A percentile compares a stretch with the other conserved stretches of the same genome.
Conservation (phyloP, 306 rosid species). For the Ammopiptanthus mongolicus region DNA sequence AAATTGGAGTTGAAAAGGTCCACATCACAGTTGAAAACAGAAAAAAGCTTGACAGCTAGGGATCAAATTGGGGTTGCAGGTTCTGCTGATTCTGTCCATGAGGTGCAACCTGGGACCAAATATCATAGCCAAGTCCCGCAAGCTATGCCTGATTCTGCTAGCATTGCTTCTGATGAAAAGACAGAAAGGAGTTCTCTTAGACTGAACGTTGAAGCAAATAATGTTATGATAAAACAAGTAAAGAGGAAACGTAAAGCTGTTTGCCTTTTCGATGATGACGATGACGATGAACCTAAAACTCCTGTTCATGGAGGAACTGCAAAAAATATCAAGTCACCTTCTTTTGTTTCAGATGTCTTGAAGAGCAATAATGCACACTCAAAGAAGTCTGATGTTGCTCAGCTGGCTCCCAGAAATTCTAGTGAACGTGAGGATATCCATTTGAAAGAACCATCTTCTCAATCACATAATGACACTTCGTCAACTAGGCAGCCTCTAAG, state of each 20-base stretch:
- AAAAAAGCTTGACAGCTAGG: conserved; percentile 37
- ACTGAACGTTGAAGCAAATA: conserved; percentile 40
- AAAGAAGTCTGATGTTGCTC: conserved; percentile 40
- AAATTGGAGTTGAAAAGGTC: conserved; percentile 46
- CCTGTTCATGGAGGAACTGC: conserved; percentile 89
- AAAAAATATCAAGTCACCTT: conserved; percentile 43
- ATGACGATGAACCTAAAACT: conserved; percentile 77
- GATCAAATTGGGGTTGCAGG: conserved; percentile 36
- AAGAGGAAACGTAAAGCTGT: conserved; percentile 80
- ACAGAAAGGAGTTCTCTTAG: conserved; percentile 31
- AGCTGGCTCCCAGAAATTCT: conserved; percentile 29
- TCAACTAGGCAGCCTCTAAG: conserved; percentile 36
- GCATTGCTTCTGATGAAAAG: conserved; percentile 43
- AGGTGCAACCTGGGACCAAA: conserved; percentile 45
- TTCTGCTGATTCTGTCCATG: conserved; percentile 44
- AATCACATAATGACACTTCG: conserved; percentile 24
- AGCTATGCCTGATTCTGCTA: conserved; percentile 49
- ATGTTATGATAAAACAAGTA: conserved; percentile 30
- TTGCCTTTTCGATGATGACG: conserved; percentile 63
- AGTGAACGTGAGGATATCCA: conserved; percentile 36
- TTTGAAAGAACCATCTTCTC: conserved; percentile 47
- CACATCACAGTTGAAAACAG: conserved; percentile 46
- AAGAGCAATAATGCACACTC: conserved; percentile 38
- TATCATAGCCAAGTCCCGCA: conserved; percentile 43
- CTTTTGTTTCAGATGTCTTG: conserved; percentile 37